Conservation (phyloP, 805 yeast genomes). For the Alloascoidea hylecoeti region DNA sequence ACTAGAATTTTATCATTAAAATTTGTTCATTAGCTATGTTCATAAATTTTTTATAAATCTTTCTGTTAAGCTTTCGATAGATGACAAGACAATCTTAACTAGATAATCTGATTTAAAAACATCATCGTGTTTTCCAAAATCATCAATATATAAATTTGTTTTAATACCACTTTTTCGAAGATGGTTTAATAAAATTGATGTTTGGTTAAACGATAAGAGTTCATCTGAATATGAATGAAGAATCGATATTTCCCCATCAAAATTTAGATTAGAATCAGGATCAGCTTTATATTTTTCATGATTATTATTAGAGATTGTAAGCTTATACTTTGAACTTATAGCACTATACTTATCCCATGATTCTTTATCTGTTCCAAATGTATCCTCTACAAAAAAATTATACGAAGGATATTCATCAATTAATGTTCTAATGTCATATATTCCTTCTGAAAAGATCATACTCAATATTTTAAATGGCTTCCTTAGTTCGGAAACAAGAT, state of each 20-base stretch:
- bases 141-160: conserved; percentile 15
- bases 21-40: conserved; percentile 31
- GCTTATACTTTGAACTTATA: conserved; percentile 5
- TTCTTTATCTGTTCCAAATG: conserved; percentile 26
- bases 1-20: too few relatives aligned
- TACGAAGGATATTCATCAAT: conserved; percentile 51
- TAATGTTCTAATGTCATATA: conserved; percentile 38
- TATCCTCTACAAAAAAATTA: conserved; percentile 38
- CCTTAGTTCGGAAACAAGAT: conserved; percentile 7
- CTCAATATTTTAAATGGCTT: conserved; percentile 4
- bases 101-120: conserved; percentile 33
- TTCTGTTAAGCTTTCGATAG: too few relatives aligned
- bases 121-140: conserved; percentile 53
- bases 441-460: conserved; percentile 48
- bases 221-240: conserved; percentile 60
- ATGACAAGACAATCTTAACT: conserved; percentile 16
- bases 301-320: conserved; percentile 3
- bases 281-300: conserved; percentile 2
- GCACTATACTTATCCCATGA: conserved; percentile 14
- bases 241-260: conserved; percentile 18
- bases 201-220: conserved; percentile 37
- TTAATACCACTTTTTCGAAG: conserved; percentile 13
- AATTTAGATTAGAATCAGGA: too few relatives aligned
- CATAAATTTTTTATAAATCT: conserved; percentile 11
- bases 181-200: conserved; percentile 22